Evolutionary conservation across 805 yeast genomes (phyloP).

Genomic region (Candida palmyrensis): DNA sequence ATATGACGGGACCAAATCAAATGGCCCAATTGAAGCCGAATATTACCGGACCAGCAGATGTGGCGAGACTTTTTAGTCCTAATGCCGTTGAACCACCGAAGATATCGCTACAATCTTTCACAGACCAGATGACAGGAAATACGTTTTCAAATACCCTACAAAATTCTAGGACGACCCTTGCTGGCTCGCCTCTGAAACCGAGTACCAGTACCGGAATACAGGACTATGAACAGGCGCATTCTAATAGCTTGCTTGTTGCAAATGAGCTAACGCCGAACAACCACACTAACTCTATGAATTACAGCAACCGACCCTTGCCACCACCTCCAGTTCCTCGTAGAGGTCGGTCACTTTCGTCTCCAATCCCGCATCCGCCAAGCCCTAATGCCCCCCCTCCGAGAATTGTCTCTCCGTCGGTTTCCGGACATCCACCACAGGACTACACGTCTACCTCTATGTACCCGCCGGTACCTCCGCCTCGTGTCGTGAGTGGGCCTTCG

Average conservation of each 20-base stretch:
- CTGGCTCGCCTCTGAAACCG: no score
- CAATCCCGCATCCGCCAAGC: conserved; percentile 18
- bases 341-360: conserved; percentile 28
- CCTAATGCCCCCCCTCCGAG: conserved; percentile 20
- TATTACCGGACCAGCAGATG: conserved; percentile 28
- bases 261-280: no score
- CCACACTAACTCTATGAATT: no score
- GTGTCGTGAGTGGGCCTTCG: no score
- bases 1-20: conserved; percentile 42
- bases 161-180: conserved; percentile 24
- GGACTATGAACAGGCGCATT: no score
- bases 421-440: no score
- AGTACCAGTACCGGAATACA: no score
- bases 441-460: no score
- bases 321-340: conserved; percentile 38
- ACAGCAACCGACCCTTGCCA: conserved; percentile 13
- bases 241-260: no score
- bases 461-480: no score
- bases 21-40: conserved; percentile 27
- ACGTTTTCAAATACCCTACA: conserved; percentile 30
- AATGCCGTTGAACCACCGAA: conserved; percentile 16
- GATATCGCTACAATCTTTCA: conserved; percentile 34
- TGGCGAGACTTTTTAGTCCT: conserved; percentile 28
- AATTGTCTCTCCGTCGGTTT: background rate
- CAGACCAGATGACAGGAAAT: conserved; percentile 37